These are phyloP conservation scores for Venturia effusa DNA, from an alignment of 2,329 filamentous ascomycete genomes.

Conservation along the genomic window DNA sequence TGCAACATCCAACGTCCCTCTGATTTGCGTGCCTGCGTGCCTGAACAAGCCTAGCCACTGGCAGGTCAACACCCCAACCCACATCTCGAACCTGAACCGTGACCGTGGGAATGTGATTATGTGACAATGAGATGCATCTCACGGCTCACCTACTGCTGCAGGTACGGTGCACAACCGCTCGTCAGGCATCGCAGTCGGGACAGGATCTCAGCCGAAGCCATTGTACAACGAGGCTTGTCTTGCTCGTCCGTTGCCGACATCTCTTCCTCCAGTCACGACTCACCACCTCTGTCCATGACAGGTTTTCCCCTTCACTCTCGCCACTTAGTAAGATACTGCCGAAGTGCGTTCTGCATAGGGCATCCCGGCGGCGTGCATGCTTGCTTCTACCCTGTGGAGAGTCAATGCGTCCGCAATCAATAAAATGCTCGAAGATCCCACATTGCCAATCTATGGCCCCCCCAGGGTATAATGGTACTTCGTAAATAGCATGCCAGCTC, in stretches of 20 bases:
- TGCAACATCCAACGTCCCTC: no score
- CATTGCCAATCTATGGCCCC: slow-evolving; percentile 5
- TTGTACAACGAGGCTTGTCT: background rate
- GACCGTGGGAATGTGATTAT: no score
- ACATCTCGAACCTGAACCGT: no score
- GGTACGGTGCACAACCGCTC: background rate
- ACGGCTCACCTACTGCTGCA: background rate
- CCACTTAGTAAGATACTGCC: no score
- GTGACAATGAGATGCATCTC: background rate
- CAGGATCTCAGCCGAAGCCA: background rate
- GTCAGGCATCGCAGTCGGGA: background rate
- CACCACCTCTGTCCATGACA: background rate
- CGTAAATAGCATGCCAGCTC: background rate
- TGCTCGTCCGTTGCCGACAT: background rate
- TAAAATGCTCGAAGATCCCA: background rate
- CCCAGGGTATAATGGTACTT: background rate
- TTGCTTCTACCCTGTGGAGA: background rate
- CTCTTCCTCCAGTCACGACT: background rate
- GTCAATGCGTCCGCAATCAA: slow-evolving; percentile 3
- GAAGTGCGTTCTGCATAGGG: background rate
- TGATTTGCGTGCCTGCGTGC: background rate
- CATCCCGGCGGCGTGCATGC: slow-evolving; percentile 1
- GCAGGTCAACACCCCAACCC: no score
- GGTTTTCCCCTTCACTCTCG: background rate
- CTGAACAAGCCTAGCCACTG: background rate